Percentiles rank a stretch among this genome's conserved stretches.
phyloP scores from a whole-genome alignment of 345 rosid species.

The Camelina sativa region DNA sequence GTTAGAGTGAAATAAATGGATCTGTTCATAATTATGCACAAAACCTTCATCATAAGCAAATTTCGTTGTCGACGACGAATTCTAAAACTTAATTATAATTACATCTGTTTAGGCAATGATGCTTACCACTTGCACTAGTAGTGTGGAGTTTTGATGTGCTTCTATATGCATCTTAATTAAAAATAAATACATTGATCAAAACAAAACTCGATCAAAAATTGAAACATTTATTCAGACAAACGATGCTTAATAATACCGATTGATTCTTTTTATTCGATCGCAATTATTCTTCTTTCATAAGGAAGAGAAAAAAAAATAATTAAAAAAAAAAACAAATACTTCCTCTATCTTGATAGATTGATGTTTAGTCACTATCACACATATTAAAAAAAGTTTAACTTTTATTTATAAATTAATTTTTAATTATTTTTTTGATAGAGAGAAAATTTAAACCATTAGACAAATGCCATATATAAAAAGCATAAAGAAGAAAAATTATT shows the following conservation, averaged over 20 bases:
- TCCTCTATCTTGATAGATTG: no score
- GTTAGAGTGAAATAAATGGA: slow-evolving; percentile 33
- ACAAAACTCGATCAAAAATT: neutral
- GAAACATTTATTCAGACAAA: neutral
- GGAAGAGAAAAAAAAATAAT: neutral
- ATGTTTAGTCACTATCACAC: no score
- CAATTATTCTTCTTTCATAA: slow-evolving; percentile 5
- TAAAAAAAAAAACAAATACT: neutral
- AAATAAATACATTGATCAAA: neutral
- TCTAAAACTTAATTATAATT: slow-evolving; percentile 2
- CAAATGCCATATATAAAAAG: no score
- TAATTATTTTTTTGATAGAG: no score
- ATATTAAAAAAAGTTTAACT: no score
- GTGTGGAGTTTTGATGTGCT: slow-evolving; percentile 19
- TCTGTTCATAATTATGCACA: slow-evolving; percentile 36
- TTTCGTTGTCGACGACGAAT: slow-evolving; percentile 38
- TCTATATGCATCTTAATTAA: neutral
- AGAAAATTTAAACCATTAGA: no score
- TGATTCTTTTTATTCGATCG: neutral
- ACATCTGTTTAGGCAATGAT: slow-evolving; percentile 33
- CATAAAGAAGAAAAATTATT: no score
- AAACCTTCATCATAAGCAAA: slow-evolving; percentile 45
- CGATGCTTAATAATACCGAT: no score
- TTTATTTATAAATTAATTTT: no score
- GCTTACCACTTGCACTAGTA: slow-evolving; percentile 26